phyloP scores from a whole-genome alignment of 306 rosid genomes.

The Acacia acuminata region DNA sequence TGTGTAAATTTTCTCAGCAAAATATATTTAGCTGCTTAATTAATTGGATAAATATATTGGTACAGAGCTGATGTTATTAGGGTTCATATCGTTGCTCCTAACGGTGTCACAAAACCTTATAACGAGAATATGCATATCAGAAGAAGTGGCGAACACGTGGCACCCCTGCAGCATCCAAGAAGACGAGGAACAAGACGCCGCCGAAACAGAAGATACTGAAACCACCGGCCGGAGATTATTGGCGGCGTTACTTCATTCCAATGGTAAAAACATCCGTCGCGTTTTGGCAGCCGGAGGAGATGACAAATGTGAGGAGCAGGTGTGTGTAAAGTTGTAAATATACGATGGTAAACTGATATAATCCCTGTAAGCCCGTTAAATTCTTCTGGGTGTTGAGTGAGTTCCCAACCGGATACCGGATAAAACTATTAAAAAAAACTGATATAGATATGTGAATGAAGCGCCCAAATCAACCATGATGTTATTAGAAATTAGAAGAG shows the following conservation, averaged over 20 bases:
- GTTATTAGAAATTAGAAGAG: too few species aligned
- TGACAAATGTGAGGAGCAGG: slow-evolving; percentile 49
- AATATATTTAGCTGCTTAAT: background rate
- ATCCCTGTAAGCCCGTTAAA: too few species aligned
- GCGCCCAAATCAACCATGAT: background rate
- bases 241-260: background rate
- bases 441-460: background rate
- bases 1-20: background rate
- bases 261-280: slow-evolving; percentile 38
- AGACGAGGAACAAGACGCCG: background rate
- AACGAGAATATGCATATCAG: slow-evolving; percentile 48
- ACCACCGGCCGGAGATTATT: slow-evolving; percentile 39
- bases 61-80: slow-evolving; percentile 72
- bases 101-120: slow-evolving; percentile 56
- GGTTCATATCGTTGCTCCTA: slow-evolving; percentile 67
- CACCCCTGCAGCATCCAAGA: slow-evolving; percentile 49
- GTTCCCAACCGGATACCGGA: too few species aligned
- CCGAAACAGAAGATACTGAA: background rate
- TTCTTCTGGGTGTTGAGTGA: too few species aligned
- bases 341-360: background rate
- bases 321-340: background rate
- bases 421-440: too few species aligned
- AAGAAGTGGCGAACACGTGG: slow-evolving; percentile 50
- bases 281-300: slow-evolving; percentile 47
- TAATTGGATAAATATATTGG: background rate